Evolutionary conservation across 129 eudicot species (phyloP), one percentile per base, ranked within the genome.

Genomic region (Kitagawia praeruptora): DNA sequence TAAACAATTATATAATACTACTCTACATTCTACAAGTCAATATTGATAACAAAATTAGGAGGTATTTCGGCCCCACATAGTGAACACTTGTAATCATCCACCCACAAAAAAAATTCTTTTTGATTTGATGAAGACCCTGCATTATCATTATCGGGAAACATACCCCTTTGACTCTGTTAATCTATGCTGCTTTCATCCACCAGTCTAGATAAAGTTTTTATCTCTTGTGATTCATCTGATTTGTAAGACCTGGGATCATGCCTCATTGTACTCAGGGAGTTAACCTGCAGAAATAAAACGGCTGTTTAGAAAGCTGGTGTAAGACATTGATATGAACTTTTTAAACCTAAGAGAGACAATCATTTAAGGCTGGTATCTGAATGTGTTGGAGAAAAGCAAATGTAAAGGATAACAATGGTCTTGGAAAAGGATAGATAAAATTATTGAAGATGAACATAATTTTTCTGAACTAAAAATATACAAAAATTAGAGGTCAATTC

Each of bases 31-130:
- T n/a, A n/a, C n/a, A n/a, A n/a, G n/a, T n/a, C n/a, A n/a, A n/a
- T n/a, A n/a, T n/a, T n/a, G n/a, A n/a, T n/a, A 69, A 87, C 84
- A 84, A 95, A 95, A 61, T 83, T 87, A 23, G 92, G 88, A 79
- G 98, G 98, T 84, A 95, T 76, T 84, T 95, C 97, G 64, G 84
- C 82, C 37, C 97, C 98, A 80, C 98, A 95, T 54, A 88, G 4
- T 2, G 89, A 89, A 80, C 98, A 95, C 82, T 90, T 91, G 88
- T 95, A 95, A 61, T 85, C 90, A 51, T 92, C 88, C 83, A 95
- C 83, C 98, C 98, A 95, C 78, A 83, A 75, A 34, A 84, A 77
- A 34, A 54, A 63, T 23, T 84, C 86, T 71, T 83, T 76, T n/a
- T 28, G 71, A 87, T 78, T 77, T 61, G 86, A 85, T 79, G 93